Percentiles rank a stretch among this genome's conserved stretches.
These are phyloP conservation scores for Penicillium sp. DNA, from an alignment of 2,329 filamentous ascomycete species.

Conservation along the genomic window DNA sequence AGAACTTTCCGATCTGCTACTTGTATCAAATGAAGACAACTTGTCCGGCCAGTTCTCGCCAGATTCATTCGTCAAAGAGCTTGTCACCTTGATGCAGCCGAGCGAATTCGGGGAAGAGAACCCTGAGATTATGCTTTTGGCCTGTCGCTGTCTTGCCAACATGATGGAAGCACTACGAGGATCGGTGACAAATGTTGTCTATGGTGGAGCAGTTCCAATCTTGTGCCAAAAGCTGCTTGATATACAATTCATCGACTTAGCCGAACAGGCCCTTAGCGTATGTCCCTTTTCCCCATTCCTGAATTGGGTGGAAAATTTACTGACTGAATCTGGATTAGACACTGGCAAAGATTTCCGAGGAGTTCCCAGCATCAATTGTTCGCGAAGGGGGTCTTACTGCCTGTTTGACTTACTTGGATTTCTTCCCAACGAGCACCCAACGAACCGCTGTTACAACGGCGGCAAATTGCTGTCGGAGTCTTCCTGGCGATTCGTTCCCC, in stretches of 20 bases:
- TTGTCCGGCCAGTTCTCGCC: constrained; percentile 91
- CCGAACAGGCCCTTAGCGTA: constrained; percentile 88
- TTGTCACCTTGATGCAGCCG: constrained; percentile 86
- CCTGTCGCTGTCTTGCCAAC: constrained; percentile 92
- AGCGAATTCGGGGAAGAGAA: constrained; percentile 86
- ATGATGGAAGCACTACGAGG: constrained; percentile 94
- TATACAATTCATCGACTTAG: constrained; percentile 94
- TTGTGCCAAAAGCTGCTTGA: constrained; percentile 92
- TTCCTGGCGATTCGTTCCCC: constrained; percentile 86
- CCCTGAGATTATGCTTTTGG: constrained; percentile 93
- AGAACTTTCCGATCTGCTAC: constrained; percentile 85
- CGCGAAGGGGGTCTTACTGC: constrained; percentile 91
- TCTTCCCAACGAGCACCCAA: constrained; percentile 96
- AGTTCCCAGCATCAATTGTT: constrained; percentile 92
- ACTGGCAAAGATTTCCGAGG: constrained; percentile 92
- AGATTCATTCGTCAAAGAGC: constrained; percentile 90
- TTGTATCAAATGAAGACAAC: constrained; percentile 96
- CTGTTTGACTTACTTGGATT: constrained; percentile 94
- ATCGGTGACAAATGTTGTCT: constrained; percentile 91
- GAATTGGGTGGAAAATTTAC: background rate
- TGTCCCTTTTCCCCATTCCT: constrained; percentile 24
- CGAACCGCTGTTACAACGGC: constrained; percentile 94
- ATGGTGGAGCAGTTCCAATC: constrained; percentile 92
- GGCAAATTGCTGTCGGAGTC: constrained; percentile 96
- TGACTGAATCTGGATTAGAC: constrained; percentile 50